These are phyloP conservation scores for Amanita exitialis DNA, from an alignment of 768 basidiomycete species.

Conservation along the genomic window DNA sequence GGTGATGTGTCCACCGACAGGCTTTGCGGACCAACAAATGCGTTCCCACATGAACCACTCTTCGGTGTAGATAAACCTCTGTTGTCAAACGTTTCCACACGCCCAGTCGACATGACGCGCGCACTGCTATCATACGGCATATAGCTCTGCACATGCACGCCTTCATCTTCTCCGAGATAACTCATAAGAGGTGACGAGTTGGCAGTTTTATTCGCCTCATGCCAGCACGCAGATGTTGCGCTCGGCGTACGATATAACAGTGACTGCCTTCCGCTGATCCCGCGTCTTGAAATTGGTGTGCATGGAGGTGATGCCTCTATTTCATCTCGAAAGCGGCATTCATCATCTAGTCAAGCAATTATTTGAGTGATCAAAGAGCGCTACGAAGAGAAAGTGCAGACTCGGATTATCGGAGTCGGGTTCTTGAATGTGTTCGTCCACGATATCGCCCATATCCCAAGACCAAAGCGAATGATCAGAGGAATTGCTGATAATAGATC, in stretches of 20 bases:
- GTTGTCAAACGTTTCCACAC: background rate
- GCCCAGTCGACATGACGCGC: background rate
- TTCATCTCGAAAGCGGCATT: too few species aligned
- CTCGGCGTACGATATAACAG: background rate
- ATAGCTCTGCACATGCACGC: background rate
- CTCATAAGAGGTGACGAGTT: background rate
- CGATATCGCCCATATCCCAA: background rate
- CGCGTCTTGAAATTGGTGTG: background rate
- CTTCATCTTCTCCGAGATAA: background rate
- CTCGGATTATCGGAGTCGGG: background rate
- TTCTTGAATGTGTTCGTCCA: background rate
- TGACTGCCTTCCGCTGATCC: background rate
- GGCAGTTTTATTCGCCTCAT: too few species aligned
- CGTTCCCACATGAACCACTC: too few species aligned
- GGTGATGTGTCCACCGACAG: background rate
- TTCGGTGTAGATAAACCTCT: background rate
- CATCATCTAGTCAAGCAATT: background rate
- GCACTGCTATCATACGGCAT: background rate
- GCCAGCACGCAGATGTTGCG: background rate
- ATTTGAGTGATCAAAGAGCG: background rate
- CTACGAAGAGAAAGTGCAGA: background rate
- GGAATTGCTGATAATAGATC: background rate
- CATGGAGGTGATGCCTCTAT: background rate
- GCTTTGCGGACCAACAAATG: background rate
- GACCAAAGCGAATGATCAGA: background rate